Evolutionary conservation across 805 yeast genomes (phyloP), one percentile per base, ranked within the genome.

Genomic region (Teunomyces barrocoloradensis): DNA sequence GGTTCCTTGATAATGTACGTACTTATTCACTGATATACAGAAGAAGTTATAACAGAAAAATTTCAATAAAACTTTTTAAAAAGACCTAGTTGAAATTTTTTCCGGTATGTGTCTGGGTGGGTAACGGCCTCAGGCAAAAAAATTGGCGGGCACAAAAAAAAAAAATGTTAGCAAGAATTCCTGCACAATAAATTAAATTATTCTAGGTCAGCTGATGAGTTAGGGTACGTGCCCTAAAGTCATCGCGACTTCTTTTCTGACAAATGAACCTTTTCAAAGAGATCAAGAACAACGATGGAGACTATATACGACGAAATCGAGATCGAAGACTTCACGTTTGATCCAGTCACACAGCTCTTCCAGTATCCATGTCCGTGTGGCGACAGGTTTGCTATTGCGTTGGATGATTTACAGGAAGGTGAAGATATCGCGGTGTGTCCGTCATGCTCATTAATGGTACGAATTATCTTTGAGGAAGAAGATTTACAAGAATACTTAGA

Each of bases 291-390:
- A 15, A 30, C 5, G 53, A 79, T 83, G 75, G 84, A 84, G 53
- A 72, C 83, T 1, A 78, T 84, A 29, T 94, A 94, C 68, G 99
- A 94, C 66, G 95, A 94, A 64, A 84, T 94, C 47, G 99, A 94
- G 73, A 94, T 94, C 44, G 99, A 94, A 67, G 99, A 94, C 65
- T 91, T 94, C 83, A 84, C 90, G 2, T 94, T 81, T 63, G 97
- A 94, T 64, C 81, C 91, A 2, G 74, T 72, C n/a, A 81, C 87
- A 11, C 90, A 87, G 64, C 68, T 89, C 21, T 89, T 91, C 68
- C 86, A 89, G 43, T 92, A 91, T 59, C 99, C 99, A 3, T 94
- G 99, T 74, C 99, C 99, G 1, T 94, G 99, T 67, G 99, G 99
- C 7, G 99, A 94, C 66, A 77, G 83, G 60, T 94, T 94, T 68